Percentiles rank a stretch among this genome's conserved stretches.
phyloP scores from a whole-genome alignment of 148 eudicot species.

The Rhododendron molle region DNA sequence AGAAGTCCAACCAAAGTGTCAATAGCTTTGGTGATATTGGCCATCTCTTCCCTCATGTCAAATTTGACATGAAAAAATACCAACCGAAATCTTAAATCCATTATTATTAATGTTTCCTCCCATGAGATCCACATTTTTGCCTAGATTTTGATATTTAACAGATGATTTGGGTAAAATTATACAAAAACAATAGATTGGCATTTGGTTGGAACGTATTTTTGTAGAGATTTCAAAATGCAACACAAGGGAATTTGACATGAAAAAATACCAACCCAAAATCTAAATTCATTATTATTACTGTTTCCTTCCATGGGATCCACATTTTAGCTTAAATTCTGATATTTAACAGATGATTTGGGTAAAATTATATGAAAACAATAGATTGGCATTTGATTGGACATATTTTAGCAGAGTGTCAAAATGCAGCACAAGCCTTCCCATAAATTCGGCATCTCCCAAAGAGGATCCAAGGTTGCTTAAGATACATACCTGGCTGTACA shows the following conservation, averaged over 20 bases:
- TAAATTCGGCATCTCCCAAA: not conserved
- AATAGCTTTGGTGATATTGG: no score
- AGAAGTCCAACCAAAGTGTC: not conserved
- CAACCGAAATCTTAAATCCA: not conserved
- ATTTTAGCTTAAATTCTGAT: no score
- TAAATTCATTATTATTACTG: no score
- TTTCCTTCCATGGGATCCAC: no score
- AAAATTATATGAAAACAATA: no score
- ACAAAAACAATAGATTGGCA: not conserved
- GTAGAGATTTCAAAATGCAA: not conserved
- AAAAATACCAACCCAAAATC: no score
- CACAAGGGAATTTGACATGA: no score
- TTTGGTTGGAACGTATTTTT: not conserved
- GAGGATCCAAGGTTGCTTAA: not conserved
- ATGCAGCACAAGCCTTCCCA: not conserved
- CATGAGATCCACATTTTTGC: not conserved
- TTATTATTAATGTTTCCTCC: not conserved
- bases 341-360: no score
- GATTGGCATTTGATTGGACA: no score
- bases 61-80: not conserved
- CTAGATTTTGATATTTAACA: not conserved
- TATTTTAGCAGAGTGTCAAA: no score
- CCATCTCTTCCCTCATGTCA: not conserved
- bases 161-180: not conserved
- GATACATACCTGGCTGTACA: constrained; percentile 80